phyloP scores from a whole-genome alignment of 331 rosid species.

The Quercus lobata region DNA sequence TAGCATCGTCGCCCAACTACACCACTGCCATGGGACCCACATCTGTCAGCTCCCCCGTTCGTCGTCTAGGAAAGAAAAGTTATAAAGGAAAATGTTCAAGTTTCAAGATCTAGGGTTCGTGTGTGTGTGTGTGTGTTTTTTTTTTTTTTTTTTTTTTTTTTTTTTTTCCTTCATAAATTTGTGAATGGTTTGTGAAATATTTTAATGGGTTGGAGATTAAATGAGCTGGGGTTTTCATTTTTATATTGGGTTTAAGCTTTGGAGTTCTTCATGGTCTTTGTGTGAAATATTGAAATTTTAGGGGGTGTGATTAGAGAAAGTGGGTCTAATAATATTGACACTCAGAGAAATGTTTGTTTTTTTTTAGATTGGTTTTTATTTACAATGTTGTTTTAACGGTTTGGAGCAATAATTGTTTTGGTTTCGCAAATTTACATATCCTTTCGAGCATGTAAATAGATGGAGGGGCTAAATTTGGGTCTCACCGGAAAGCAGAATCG shows the following conservation, averaged over 20 bases:
- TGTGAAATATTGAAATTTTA: neutral
- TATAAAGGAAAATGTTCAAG: constrained; percentile 14
- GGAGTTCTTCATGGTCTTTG: constrained; percentile 21
- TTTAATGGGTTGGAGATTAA: constrained; percentile 21
- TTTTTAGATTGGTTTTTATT: neutral
- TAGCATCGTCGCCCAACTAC: no score
- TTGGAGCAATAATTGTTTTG: constrained; percentile 12
- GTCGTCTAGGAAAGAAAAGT: no score
- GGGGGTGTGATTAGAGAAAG: neutral
- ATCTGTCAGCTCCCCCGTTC: no score
- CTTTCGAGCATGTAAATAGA: neutral
- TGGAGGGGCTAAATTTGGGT: no score
- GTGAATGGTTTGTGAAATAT: neutral
- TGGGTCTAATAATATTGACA: constrained; percentile 1
- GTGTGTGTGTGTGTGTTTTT: no score
- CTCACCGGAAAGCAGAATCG: no score
- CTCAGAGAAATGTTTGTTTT: constrained; percentile 16
- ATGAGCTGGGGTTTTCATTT: constrained; percentile 13
- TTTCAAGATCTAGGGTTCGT: constrained; percentile 26
- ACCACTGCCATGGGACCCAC: no score
- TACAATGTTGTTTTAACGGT: neutral
- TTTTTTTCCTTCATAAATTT: neutral
- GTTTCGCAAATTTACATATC: constrained; percentile 4
- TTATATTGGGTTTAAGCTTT: constrained; percentile 17
- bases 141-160: neutral